Conservation (phyloP, 2,329 filamentous ascomycete genomes). For the Ophiocordyceps australis region DNA sequence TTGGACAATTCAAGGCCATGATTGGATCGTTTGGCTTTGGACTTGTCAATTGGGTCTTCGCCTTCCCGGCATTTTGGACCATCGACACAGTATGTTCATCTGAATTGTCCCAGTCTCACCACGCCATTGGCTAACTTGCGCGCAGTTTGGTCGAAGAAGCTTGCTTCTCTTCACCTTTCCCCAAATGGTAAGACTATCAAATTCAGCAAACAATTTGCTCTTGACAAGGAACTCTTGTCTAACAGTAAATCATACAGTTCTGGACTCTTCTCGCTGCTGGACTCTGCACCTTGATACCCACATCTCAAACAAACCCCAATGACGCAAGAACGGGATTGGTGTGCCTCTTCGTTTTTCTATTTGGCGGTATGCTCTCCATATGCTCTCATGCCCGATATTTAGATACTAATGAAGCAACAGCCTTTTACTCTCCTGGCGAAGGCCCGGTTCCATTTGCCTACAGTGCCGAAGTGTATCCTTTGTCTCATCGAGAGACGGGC, state of each 20-base stretch:
- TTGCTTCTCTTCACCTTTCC: slow-evolving; percentile 49
- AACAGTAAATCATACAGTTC: slow-evolving; percentile 4
- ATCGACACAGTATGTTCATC: slow-evolving; percentile 32
- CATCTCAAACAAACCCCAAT: slow-evolving; percentile 8
- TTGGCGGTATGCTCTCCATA: slow-evolving; percentile 21
- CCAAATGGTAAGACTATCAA: slow-evolving; percentile 45
- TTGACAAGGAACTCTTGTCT: neutral
- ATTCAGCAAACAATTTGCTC: neutral
- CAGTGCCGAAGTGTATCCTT: slow-evolving; percentile 44
- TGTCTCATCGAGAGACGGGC: slow-evolving; percentile 43
- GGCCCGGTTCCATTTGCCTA: slow-evolving; percentile 45
- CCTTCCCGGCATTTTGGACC: slow-evolving; percentile 47
- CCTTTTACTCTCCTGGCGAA: slow-evolving; percentile 48
- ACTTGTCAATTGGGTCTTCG: slow-evolving; percentile 45
- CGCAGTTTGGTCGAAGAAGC: slow-evolving; percentile 35
- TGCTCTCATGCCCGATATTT: neutral
- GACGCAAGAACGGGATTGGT: slow-evolving; percentile 30
- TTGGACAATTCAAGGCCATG: slow-evolving; percentile 31
- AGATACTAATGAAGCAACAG: slow-evolving; percentile 3
- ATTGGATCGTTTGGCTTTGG: slow-evolving; percentile 28
- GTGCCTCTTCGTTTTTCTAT: slow-evolving; percentile 46
- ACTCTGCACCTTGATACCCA: slow-evolving; percentile 17
- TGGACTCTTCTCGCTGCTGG: slow-evolving; percentile 33
- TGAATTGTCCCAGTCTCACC: neutral
- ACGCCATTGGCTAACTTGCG: slow-evolving; percentile 3